Conservation (phyloP, 345 rosid genomes). For the Salix arbutifolia region DNA sequence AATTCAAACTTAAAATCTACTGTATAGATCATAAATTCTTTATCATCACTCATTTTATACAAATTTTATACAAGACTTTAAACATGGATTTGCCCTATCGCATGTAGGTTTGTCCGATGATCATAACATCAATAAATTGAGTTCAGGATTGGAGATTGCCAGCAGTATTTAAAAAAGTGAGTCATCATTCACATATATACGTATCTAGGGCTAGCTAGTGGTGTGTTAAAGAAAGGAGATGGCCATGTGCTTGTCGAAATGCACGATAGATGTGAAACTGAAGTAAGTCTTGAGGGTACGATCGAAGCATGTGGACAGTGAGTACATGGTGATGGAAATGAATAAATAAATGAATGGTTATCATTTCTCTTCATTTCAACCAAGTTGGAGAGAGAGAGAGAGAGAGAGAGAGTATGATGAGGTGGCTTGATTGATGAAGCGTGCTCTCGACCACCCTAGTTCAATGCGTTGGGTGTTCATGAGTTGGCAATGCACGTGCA, state of each 20-base stretch:
- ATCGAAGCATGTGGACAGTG: background rate
- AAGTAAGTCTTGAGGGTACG: too few relatives aligned
- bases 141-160: background rate
- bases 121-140: background rate
- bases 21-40: too few relatives aligned
- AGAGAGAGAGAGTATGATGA: background rate
- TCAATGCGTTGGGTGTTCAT: constrained; percentile 21
- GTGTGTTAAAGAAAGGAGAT: background rate
- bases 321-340: constrained; percentile 10
- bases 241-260: background rate
- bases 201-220: background rate
- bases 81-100: background rate
- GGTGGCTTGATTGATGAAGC: constrained; percentile 2
- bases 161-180: background rate
- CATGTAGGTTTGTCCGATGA: background rate
- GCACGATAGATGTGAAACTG: background rate
- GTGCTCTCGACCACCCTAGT: constrained; percentile 24
- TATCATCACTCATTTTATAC: too few relatives aligned
- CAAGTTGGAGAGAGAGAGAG: constrained; percentile 2
- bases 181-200: background rate
- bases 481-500: constrained; percentile 57
- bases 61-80: background rate
- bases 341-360: background rate
- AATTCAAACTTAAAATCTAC: too few relatives aligned
- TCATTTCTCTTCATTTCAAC: background rate